A percentile compares a stretch with the other conserved stretches of the same genome.
Conservation (phyloP, 2,329 filamentous ascomycete genomes). For the Xylariaceae sp. region DNA sequence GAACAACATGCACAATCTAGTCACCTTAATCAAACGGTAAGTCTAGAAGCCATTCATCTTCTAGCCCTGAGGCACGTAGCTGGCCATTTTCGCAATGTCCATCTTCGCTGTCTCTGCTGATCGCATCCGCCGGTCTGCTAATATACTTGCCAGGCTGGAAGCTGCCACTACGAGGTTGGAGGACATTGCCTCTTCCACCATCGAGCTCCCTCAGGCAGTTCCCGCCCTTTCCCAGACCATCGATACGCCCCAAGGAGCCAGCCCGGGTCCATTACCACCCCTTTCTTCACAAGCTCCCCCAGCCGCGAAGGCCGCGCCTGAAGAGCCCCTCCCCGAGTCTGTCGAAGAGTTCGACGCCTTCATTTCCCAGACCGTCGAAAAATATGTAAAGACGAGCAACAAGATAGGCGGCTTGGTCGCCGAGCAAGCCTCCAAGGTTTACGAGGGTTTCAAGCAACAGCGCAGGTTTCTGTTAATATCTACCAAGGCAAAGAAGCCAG, state of each 20-base stretch:
- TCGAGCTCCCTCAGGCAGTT: conserved; percentile 53
- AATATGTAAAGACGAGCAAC: conserved; percentile 73
- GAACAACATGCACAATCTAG: conserved; percentile 92
- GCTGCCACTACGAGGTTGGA: conserved; percentile 93
- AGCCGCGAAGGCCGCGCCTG: conserved; percentile 31
- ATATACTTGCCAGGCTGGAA: conserved; percentile 70
- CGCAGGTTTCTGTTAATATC: conserved; percentile 83
- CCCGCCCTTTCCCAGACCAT: conserved; percentile 39
- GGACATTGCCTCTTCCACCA: conserved; percentile 81
- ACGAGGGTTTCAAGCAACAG: conserved; percentile 73
- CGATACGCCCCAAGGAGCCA: conserved; percentile 29
- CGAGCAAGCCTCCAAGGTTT: conserved; percentile 63
- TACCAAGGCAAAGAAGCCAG: conserved; percentile 89
- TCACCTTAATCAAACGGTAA: conserved; percentile 97
- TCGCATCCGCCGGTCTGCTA: conserved; percentile 33
- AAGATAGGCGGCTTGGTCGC: conserved; percentile 73
- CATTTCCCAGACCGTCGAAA: conserved; percentile 67
- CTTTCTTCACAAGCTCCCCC: conserved; percentile 24
- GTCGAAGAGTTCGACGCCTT: conserved; percentile 85
- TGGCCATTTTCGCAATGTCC: conserved; percentile 6
- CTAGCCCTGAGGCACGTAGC: conserved; percentile 5
- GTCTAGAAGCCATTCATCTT: conserved; percentile 24
- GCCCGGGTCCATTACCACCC: conserved; percentile 41
- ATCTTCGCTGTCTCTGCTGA: conserved; percentile 13
- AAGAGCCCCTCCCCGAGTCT: conserved; percentile 64